Conservation (phyloP, 1,284 basidiomycete genomes). For the Phellopilus nigrolimitatus region DNA sequence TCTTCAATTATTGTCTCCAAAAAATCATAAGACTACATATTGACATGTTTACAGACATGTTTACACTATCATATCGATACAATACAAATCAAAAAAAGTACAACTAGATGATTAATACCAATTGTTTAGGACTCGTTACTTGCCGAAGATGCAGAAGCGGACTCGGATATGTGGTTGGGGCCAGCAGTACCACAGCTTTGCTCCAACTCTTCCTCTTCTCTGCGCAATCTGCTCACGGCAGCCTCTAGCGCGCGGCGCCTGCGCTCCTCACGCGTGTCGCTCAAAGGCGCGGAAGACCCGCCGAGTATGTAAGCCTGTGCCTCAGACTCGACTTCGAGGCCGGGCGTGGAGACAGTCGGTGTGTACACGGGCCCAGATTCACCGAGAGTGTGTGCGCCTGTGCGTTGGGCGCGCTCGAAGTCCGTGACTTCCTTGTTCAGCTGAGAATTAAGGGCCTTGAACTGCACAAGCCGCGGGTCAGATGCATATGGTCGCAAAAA, state of each 20-base stretch:
- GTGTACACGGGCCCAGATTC: slow-evolving; percentile 41
- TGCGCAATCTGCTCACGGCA: slow-evolving; percentile 50
- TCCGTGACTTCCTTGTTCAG: slow-evolving; percentile 68
- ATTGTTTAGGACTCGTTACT: not conserved
- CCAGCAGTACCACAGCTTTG: slow-evolving; percentile 57
- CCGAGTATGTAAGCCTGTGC: slow-evolving; percentile 45
- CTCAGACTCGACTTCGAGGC: slow-evolving; percentile 46
- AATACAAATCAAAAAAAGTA: no score
- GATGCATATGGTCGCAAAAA: not conserved
- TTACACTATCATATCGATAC: no score
- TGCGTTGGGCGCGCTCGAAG: slow-evolving; percentile 50
- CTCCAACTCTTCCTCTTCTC: slow-evolving; percentile 69
- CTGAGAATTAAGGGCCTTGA: slow-evolving; percentile 71
- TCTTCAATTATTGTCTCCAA: no score
- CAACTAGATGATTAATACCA: no score
- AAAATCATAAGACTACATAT: no score
- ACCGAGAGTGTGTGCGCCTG: slow-evolving; percentile 51
- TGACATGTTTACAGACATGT: no score
- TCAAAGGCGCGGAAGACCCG: slow-evolving; percentile 27
- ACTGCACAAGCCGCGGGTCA: slow-evolving; percentile 34
- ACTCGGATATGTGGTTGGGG: not conserved
- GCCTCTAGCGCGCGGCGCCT: slow-evolving; percentile 52
- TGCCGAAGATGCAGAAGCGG: not conserved
- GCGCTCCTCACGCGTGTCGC: slow-evolving; percentile 52
- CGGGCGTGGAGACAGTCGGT: slow-evolving; percentile 33